Evolutionary conservation across 768 basidiomycete species (phyloP), one percentile per base, ranked within the genome.

Genomic region (Calocybe cyanea): DNA sequence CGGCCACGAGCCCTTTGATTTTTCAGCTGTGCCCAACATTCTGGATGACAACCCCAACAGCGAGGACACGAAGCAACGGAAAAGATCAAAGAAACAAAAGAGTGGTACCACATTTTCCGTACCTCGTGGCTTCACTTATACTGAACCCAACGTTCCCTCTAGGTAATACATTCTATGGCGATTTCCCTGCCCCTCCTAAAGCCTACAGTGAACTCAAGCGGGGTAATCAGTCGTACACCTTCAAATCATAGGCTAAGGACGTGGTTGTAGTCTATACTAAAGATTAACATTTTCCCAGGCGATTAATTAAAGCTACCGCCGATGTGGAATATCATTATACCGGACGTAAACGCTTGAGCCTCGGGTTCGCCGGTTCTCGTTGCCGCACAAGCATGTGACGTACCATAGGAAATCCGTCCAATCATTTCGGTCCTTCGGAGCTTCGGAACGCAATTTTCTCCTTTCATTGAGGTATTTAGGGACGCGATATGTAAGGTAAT

Each of bases 161-260:
- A 76, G 77, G 68, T 48, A 74, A 70, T 34, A 55, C 50, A 21
- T 70, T 68, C 37, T 74, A 76, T 48, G 78, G 79, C 17, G 70
- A 80, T 57, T 84, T 87, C 69, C 79, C 76, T 47, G 77, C 77
- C 17, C 78, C 82, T 17, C 85, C 83, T 0, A 78, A 74, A 57
- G 81, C 81, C 24, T 69, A 79, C 46, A 78, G 78, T 50, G 81
- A 86, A 50, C 55, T 83, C 41, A 84, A 76, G 62, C 75, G 77
- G 25, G 85, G 85, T 37, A 87, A 87, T 60, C 77, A 78, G 65
- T 83, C 85, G 31, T 68, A 72, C 66, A 84, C 83, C 15, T 87
- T 86, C 69, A 81, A 73, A 67, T 73, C 73, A 57, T 53, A 54
- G 28, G 42, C 9, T 25, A 31, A 30, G 19, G 19, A 36, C 34